A percentile compares a stretch with the other conserved stretches of the same genome.
These are phyloP conservation scores for Rehmannia glutinosa DNA, from an alignment of 257 asterid species.

Conservation along the genomic window DNA sequence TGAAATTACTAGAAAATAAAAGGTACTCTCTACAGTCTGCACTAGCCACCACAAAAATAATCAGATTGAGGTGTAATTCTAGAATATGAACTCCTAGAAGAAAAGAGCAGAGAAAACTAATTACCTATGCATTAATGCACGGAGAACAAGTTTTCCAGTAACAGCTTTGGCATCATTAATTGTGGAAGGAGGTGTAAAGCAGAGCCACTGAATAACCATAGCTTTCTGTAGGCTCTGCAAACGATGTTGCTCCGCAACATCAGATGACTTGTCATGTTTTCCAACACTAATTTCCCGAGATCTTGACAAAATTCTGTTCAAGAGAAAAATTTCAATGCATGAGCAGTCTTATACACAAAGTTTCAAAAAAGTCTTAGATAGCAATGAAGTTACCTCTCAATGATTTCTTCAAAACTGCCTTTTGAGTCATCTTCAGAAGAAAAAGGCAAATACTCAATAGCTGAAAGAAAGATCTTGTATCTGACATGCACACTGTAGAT, in stretches of 20 bases:
- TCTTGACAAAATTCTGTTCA: constrained; percentile 69
- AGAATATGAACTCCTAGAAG: constrained; percentile 11
- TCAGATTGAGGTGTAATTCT: constrained; percentile 7
- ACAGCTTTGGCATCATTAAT: constrained; percentile 67
- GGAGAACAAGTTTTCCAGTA: constrained; percentile 62
- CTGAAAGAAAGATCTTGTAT: constrained; percentile 85
- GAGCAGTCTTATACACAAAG: constrained; percentile 7
- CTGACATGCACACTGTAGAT: constrained; percentile 72
- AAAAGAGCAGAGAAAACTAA: not conserved
- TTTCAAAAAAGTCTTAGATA: constrained; percentile 8
- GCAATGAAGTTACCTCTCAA: constrained; percentile 63
- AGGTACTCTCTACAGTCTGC: constrained; percentile 1
- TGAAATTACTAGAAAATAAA: not conserved
- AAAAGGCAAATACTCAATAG: constrained; percentile 82
- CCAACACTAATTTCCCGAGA: constrained; percentile 65
- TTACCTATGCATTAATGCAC: constrained; percentile 91
- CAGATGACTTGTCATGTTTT: constrained; percentile 50
- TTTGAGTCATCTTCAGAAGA: constrained; percentile 65
- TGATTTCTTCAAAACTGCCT: constrained; percentile 90
- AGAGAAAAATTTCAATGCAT: constrained; percentile 12
- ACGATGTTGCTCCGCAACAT: constrained; percentile 89
- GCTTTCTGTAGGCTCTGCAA: constrained; percentile 91
- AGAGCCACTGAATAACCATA: constrained; percentile 95
- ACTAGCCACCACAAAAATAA: not conserved
- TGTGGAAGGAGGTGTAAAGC: constrained; percentile 98